Evolutionary conservation across 352 stramenopile species (phyloP).

Genomic region (Globisporangium yorkense): DNA sequence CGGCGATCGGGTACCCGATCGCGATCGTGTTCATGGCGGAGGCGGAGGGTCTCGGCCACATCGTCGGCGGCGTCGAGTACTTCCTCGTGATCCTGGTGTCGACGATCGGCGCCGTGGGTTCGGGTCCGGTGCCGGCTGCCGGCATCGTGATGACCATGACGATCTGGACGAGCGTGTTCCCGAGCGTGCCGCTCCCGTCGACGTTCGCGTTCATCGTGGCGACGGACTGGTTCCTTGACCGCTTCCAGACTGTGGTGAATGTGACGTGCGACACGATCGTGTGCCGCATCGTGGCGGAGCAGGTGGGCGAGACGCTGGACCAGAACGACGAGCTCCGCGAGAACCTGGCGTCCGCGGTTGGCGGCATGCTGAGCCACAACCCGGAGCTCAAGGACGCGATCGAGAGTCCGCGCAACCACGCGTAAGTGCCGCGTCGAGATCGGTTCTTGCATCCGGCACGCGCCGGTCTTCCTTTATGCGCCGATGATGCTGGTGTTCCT

Average conservation of each 20-base stretch:
- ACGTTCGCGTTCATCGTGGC: slow-evolving; percentile 51
- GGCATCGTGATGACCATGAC: slow-evolving; percentile 21
- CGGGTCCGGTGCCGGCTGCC: slow-evolving; percentile 13
- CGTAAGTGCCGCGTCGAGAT: too few relatives aligned
- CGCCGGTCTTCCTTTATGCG: too few relatives aligned
- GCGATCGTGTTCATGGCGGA: slow-evolving; percentile 33
- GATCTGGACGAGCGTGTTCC: slow-evolving; percentile 25
- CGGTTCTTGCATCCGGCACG: too few relatives aligned
- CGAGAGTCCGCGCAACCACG: background rate
- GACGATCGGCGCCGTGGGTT: slow-evolving; percentile 19
- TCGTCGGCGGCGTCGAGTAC: slow-evolving; percentile 16
- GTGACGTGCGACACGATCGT: slow-evolving; percentile 55
- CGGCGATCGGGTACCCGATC: slow-evolving; percentile 22
- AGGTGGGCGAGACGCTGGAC: background rate
- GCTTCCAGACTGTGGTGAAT: slow-evolving; percentile 51
- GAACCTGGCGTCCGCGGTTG: background rate
- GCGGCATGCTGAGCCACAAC: background rate
- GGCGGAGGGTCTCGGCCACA: slow-evolving; percentile 12
- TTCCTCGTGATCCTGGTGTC: slow-evolving; percentile 23
- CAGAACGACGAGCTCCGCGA: background rate
- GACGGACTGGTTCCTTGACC: slow-evolving; percentile 58
- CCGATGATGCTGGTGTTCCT: too few relatives aligned
- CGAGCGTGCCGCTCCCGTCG: slow-evolving; percentile 19
- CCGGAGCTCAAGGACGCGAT: background rate
- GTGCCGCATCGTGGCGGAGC: slow-evolving; percentile 43